Base-by-base conservation (phyloP, 108 stramenopile genomes). In the Pseudonitzschia multiseries region DNA sequence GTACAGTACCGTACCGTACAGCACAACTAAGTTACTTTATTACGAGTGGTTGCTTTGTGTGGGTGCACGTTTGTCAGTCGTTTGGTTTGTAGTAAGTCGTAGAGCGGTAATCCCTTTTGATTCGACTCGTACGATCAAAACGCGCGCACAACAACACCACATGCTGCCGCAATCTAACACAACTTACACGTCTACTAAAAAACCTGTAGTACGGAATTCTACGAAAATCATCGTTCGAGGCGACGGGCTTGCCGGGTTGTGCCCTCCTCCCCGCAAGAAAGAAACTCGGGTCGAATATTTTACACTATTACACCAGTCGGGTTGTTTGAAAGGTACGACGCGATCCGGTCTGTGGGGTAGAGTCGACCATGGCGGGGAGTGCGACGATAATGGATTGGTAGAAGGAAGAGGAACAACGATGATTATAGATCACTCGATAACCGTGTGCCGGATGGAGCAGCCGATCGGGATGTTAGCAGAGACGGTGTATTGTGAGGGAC, bases 101-200 rank as follows among this genome's bases (percentile, higher is more conserved):
- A 56, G 54, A 56, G 54, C 54, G 54, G 54, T 56, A 56, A 56
- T 26, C 13, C 2, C 22, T 24, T 26, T 8, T 56, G 20, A 56
- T 56, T 10, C 22, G 54, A 56, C 54, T 26, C 26, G 24, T 56
- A 24, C 22, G 54, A 56, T 26, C 10, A 22, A 56, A 24, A 24
- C 5, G n/a, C n/a, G n/a, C n/a, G n/a, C n/a, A n/a, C n/a, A n/a
- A n/a, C 22, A 56, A 51, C n/a, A n/a, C 8, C 20, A 17, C 4
- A 36, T 17, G 6, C 2, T 10, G 54, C 54, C 1, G 10, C 24
- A 10, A n/a, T n/a, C n/a, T 22, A 56, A 26, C 54, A 26, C 54
- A 56, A 56, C 54, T 56, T 56, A 56, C 54, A 56, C 54, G 54
- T 56, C 54, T 56, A 56, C 54, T 56, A 56, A 56, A 56, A 56